Evolutionary conservation across 73 alveolate genomes (phyloP).

Genomic region (Breviolum minutum): DNA sequence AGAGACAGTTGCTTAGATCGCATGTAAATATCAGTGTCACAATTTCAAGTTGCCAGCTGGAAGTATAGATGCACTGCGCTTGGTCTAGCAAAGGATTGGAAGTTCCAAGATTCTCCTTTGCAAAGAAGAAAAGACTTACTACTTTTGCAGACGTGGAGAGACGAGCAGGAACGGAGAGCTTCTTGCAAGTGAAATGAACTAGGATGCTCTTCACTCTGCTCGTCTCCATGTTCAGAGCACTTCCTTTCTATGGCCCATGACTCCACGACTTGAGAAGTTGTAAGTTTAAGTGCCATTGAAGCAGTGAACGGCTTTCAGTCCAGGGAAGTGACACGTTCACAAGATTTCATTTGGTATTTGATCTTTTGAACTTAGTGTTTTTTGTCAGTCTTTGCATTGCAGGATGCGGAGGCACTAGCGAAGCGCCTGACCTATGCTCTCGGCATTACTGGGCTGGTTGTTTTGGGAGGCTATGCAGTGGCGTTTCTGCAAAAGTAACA

Average conservation of each 20-base stretch:
- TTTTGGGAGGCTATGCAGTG: conserved; percentile 45
- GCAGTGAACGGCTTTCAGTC: not conserved
- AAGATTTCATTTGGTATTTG: too few species aligned
- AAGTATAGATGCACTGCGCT: not conserved
- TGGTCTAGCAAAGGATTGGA: conserved; percentile 6
- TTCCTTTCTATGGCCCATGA: too few species aligned
- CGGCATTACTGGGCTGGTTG: not conserved
- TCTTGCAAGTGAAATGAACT: not conserved
- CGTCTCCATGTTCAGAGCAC: not conserved
- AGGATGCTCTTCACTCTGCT: not conserved
- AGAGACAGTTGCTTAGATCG: not conserved
- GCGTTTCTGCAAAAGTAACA: not conserved
- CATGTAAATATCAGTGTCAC: not conserved
- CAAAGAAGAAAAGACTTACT: not conserved
- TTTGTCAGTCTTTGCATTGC: not conserved
- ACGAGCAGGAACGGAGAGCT: not conserved
- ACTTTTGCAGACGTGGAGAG: not conserved
- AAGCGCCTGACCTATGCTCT: conserved; percentile 10
- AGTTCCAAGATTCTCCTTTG: not conserved
- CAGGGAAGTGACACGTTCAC: not conserved
- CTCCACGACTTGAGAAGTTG: too few species aligned
- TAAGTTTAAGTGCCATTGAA: not conserved
- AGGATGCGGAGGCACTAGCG: not conserved
- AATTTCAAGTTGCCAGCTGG: not conserved
- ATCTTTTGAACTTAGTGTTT: too few species aligned